Conservation (phyloP, 495 filamentous ascomycete genomes). For the Poronia punctata region DNA sequence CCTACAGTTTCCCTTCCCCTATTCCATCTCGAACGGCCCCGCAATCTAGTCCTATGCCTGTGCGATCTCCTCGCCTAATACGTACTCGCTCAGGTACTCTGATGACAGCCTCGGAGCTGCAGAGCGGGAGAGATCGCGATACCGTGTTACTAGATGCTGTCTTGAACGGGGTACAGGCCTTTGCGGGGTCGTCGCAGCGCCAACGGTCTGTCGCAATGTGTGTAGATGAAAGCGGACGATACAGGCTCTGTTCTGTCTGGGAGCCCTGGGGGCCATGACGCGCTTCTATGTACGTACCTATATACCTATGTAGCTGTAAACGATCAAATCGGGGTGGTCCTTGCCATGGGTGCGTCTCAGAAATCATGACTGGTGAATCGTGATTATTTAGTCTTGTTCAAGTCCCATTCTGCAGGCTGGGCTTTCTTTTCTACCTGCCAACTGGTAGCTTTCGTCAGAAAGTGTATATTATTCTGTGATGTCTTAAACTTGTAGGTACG, state of each 20-base stretch:
- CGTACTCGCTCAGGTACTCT: conserved; percentile 22
- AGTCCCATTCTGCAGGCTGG: too few species aligned
- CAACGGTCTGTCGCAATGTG: conserved; percentile 11
- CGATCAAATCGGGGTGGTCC: neutral
- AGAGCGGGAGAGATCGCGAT: conserved; percentile 14
- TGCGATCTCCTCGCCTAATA: conserved; percentile 7
- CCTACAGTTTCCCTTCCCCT: neutral
- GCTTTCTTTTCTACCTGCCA: too few species aligned
- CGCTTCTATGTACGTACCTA: neutral
- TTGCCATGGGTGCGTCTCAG: too few species aligned
- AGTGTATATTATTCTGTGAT: too few species aligned
- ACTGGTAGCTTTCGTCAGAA: too few species aligned
- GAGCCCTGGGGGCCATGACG: conserved; percentile 6
- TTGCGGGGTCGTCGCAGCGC: neutral
- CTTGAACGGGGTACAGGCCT: conserved; percentile 12
- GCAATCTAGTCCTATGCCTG: neutral
- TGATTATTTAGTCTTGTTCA: too few species aligned
- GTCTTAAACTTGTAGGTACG: too few species aligned
- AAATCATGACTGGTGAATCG: too few species aligned
- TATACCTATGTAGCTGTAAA: neutral
- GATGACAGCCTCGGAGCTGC: conserved; percentile 13
- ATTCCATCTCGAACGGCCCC: conserved; percentile 1
- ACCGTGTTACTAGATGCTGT: conserved; percentile 17
- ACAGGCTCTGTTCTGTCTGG: conserved; percentile 16
- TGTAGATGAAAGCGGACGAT: conserved; percentile 22